Base-by-base conservation (phyloP, 2,329 filamentous ascomycete species). In the Aspergillus proliferans region DNA sequence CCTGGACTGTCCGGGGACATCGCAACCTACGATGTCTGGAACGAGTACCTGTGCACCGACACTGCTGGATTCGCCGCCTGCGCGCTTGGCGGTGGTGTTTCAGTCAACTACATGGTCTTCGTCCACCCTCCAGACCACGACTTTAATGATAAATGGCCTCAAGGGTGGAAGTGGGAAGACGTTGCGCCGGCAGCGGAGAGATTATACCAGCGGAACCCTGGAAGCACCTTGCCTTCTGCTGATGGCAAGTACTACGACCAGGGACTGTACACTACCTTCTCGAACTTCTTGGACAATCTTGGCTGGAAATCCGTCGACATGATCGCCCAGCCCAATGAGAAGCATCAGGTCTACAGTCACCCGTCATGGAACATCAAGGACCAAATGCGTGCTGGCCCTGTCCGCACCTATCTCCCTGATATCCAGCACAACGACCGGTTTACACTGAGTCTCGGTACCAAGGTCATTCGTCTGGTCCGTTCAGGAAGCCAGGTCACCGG, bases 91-190 rank as follows among this genome's bases (percentile, higher is more conserved):
- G 61, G 60, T 22, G 61, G 61, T 34, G 60, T 59, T 3, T 62
- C 61, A 0, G 48, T 64, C 21, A 64, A 64, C 53, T 62, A 59
- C 21, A 62, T 56, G 61, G 61, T 57, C 22, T 64, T 64, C 26
- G 59, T 63, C 12, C 58, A 62, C 45, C 57, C 86, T 0, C 79
- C 83, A 52, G 74, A 78, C 4, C 64, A 71, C 6, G 86, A 89
- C 62, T 89, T 85, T 73, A 83, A 89, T 62, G 76, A 79, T 63
- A 85, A 86, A 64, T 90, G 87, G 71, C 86, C 86, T 1, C 55
- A 70, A 1, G 86, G 85, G 26, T 90, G 86, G 86, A 83, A 85
- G 66, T 76, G 81, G 15, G 63, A 70, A 5, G 84, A 88, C 56
- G 78, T 88, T 62, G 70, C 71, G 51, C 63, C 71, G 21, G 80